A percentile compares a stretch with the other conserved stretches of the same genome.
Conservation (phyloP, 495 filamentous ascomycete species). For the Hapsidospora chrysogenum region DNA sequence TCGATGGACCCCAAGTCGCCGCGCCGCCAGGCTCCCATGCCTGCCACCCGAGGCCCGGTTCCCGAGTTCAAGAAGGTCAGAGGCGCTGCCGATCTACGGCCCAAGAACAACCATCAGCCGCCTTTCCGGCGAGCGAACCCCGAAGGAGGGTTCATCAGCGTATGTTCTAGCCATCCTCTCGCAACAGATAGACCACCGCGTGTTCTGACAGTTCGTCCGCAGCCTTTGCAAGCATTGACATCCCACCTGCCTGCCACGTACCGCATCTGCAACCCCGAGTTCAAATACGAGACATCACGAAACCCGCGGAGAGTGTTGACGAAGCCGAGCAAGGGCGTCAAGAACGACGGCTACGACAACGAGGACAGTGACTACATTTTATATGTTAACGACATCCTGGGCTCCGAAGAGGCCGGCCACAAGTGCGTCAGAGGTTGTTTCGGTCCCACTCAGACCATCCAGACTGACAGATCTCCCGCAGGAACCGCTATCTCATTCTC, state of each 20-base stretch:
- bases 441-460: neutral
- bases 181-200: neutral
- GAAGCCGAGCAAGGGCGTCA: conserved; percentile 97
- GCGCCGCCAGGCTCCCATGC: conserved; percentile 33
- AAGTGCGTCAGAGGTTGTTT: conserved; percentile 42
- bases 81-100: conserved; percentile 55
- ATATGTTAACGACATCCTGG: conserved; percentile 97
- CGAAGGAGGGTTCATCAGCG: conserved; percentile 96
- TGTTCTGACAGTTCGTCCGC: conserved; percentile 1
- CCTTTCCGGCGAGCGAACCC: conserved; percentile 87
- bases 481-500: conserved; percentile 94
- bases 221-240: conserved; percentile 95
- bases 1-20: conserved; percentile 62
- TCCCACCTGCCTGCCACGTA: conserved; percentile 89
- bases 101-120: conserved; percentile 72
- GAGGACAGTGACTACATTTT: conserved; percentile 99
- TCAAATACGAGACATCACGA: conserved; percentile 98
- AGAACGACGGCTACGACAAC: conserved; percentile 99
- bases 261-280: conserved; percentile 92
- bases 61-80: conserved; percentile 74
- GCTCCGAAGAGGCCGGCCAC: conserved; percentile 92
- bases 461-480: conserved; percentile 13
- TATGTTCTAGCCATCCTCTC: conserved; percentile 27
- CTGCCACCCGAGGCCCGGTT: conserved; percentile 46
- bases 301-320: conserved; percentile 93